Base-by-base conservation (phyloP, 208 protist species). In the Leishmania guyanensis region DNA sequence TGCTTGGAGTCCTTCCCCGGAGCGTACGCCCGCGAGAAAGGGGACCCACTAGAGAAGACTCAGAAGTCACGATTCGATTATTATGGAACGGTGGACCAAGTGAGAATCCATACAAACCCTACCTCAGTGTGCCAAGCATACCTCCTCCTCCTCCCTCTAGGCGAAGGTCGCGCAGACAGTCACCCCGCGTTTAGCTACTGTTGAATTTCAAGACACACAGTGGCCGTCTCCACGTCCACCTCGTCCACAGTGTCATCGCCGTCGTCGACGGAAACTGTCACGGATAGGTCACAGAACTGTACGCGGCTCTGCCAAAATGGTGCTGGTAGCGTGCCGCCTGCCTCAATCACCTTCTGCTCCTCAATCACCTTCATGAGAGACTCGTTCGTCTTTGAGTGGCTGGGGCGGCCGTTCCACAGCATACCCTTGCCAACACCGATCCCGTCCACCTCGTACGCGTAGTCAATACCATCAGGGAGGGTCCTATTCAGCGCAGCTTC, bases 351-450 rank as follows among this genome's bases (percentile, higher is more conserved):
- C 84, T 95, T 97, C 83, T 97, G 94, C 73, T 87, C 64, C 84
- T 95, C 94, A 84, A 97, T 96, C 17, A 95, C 84, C 29, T 93
- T 71, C 92, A 97, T 94, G 14, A 97, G 81, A 22, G 92, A 84
- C 3, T 82, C 82, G 60, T 93, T 90, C n/a, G 93, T 95, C 78
- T 96, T 96, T 20, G 87, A 48, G 82, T 97, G 94, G 20, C 76
- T 90, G 33, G 80, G 84, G 20, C 83, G 86, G 43, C 93, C 92
- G 72, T 96, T 97, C 93, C 94, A 97, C 39, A 97, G 78, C 83
- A 94, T 83, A 26, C 94, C 94, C 74, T 92, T 95, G 36, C 94
- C 92, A 50, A 97, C 91, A 66, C 94, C 94, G 78, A 97, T 84
- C 48, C 91, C 90, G 77, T 91, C 89, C 36, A 96, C 88, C 77